Base-by-base conservation (phyloP, 495 filamentous ascomycete species). In the Staphylotrichum tortipilum region DNA sequence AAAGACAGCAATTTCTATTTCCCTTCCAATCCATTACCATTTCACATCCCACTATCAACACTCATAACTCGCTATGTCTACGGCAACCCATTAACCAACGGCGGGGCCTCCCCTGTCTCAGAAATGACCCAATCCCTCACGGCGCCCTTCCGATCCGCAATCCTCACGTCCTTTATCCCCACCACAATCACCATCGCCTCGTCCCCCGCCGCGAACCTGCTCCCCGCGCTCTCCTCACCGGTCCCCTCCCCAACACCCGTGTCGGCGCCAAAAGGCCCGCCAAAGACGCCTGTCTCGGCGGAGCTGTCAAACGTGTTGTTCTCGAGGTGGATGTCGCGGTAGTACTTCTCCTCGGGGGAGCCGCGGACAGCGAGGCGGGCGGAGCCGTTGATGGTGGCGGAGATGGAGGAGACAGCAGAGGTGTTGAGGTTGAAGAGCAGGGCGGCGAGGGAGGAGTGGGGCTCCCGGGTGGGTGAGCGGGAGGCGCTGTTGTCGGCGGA, bases 351-450 rank as follows among this genome's bases (percentile, higher is more conserved):
- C 59, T 94, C 85, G 34, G 86, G 85, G 2, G 80, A 85, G 2
- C 82, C 88, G 5, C 69, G 59, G 6, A 81, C 74, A 30, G 94
- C 73, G 31, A 98, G 70, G 23, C 76, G 68, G 3, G 92, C 91
- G 26, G 78, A 71, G 8, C 92, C 92, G 56, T 90, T 92, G 60
- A 98, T 89, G 2, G 92, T 96, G 4, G 88, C 89, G 55, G 82
- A 88, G 66, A 98, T 98, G 59, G 82, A 86, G n/a, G 81, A 86
- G 49, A 98, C 70, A 9, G 84, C 85, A 28, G 83, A 85, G 10
- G 86, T 88, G 67, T 98, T 98, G 45, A 97, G 72, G 68, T 91
- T 91, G 55, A 91, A 74, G 12, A 98, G 77, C 30, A 96, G 72
- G 22, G 79, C 80, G 0, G 89, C 89, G 2, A 98, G 77, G 23